These are phyloP conservation scores for Beauveria asiatica DNA, from an alignment of 2,329 filamentous ascomycete species.

Conservation along the genomic window DNA sequence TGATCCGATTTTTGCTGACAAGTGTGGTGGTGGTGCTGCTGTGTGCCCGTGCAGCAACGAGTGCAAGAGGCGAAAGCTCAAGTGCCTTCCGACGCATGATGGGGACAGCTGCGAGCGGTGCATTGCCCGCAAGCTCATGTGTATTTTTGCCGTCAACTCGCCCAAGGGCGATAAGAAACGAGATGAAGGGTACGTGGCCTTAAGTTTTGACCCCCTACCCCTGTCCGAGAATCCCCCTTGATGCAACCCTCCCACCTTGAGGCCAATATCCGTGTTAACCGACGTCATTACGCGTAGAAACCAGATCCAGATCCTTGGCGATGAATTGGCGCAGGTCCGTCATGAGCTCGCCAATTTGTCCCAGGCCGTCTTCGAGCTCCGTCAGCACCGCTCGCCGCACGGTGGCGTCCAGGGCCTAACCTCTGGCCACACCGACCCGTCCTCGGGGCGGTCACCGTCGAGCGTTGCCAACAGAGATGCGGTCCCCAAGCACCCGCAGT, in stretches of 20 bases:
- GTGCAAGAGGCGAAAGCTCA: conserved; percentile 33
- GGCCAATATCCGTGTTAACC: neutral
- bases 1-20: neutral
- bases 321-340: conserved; percentile 22
- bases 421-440: conserved; percentile 2
- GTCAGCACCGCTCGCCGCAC: conserved; percentile 14
- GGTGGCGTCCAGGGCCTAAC: neutral
- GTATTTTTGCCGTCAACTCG: conserved; percentile 19
- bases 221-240: neutral
- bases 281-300: neutral
- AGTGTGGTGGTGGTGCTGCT: neutral
- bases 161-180: conserved; percentile 17
- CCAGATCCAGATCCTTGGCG: conserved; percentile 17
- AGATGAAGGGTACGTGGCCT: conserved; percentile 15
- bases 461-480: conserved; percentile 8
- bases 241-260: neutral
- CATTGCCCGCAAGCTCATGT: conserved; percentile 18
- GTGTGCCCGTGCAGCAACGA: conserved; percentile 22
- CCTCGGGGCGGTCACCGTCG: conserved; percentile 6
- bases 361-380: conserved; percentile 19
- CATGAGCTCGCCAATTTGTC: conserved; percentile 23
- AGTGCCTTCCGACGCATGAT: conserved; percentile 24
- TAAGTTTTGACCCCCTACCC: neutral
- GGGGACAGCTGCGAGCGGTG: conserved; percentile 24
- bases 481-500: conserved; percentile 25